Percentiles rank a stretch among this genome's conserved stretches.
Conservation (phyloP, 2,329 filamentous ascomycete genomes). For the Aspergillus brasiliensis region DNA sequence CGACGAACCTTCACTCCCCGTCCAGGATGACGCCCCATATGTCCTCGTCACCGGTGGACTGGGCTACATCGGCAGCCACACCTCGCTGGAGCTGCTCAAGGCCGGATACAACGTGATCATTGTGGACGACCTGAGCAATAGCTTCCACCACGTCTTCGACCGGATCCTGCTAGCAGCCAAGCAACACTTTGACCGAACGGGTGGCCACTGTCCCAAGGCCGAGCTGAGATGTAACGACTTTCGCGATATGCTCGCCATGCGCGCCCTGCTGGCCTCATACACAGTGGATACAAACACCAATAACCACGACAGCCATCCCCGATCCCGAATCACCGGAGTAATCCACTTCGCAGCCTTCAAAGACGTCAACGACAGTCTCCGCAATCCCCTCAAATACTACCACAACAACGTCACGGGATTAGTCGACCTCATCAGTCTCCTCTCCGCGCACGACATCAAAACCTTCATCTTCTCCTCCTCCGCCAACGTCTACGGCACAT, state of each 20-base stretch:
- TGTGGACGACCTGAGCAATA: conserved; percentile 43
- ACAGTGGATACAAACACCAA: conserved; percentile 40
- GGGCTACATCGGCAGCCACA: conserved; percentile 44
- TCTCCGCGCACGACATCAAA: conserved; percentile 62
- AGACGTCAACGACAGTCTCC: conserved; percentile 64
- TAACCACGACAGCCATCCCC: conserved; percentile 32
- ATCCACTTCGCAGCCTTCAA: conserved; percentile 71
- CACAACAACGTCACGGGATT: conserved; percentile 66
- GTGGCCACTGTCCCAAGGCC: conserved; percentile 1
- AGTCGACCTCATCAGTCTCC: conserved; percentile 59
- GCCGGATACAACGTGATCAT: conserved; percentile 41
- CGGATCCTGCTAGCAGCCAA: conserved; percentile 33
- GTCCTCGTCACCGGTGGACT: conserved; percentile 44
- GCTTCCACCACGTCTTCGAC: conserved; percentile 34
- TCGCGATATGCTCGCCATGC: conserved; percentile 8
- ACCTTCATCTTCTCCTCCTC: conserved; percentile 69
- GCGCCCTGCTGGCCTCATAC: conserved; percentile 25
- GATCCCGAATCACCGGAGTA: conserved; percentile 59
- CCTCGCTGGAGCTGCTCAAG: conserved; percentile 40
- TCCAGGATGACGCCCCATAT: conserved; percentile 32
- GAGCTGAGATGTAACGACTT: conserved; percentile 12
- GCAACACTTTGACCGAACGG: conserved; percentile 35
- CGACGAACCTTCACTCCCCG: not conserved
- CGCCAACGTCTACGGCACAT: conserved; percentile 65
- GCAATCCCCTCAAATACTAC: conserved; percentile 63